A percentile compares a stretch with the other conserved stretches of the same genome.
Conservation (phyloP, 129 eudicot genomes). For the Tagetes patula region DNA sequence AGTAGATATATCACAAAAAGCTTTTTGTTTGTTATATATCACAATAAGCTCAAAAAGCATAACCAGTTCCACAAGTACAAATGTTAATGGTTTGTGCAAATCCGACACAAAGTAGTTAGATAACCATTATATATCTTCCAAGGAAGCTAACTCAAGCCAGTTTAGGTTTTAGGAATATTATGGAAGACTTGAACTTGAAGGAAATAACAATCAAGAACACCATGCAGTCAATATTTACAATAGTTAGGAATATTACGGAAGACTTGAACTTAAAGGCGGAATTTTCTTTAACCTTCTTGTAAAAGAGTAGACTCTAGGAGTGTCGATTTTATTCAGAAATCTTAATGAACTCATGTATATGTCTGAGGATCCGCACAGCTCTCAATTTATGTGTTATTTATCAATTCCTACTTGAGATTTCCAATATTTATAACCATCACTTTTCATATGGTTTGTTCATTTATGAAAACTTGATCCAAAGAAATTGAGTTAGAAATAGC, state of each 20-base stretch:
- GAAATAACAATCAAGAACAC: conserved; percentile 1
- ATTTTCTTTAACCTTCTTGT: too few species aligned
- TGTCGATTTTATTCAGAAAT: too few species aligned
- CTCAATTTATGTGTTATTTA: too few species aligned
- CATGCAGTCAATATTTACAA: neutral
- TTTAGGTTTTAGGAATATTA: neutral
- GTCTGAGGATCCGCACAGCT: too few species aligned
- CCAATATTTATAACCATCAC: too few species aligned
- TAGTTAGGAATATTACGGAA: neutral
- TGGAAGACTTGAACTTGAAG: neutral
- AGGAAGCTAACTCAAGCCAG: neutral
- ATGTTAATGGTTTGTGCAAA: neutral
- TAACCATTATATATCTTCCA: neutral
- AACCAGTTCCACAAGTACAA: neutral
- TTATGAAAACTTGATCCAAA: too few species aligned
- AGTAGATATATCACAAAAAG: neutral
- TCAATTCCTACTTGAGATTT: too few species aligned
- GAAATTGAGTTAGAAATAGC: too few species aligned
- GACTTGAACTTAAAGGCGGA: neutral
- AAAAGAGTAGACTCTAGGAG: too few species aligned
- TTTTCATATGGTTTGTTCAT: too few species aligned
- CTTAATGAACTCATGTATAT: too few species aligned
- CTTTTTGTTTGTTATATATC: too few species aligned
- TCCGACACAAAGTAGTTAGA: neutral
- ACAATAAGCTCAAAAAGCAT: neutral